Base-by-base conservation (phyloP, 129 eudicot species). In the Tagetes patula region DNA sequence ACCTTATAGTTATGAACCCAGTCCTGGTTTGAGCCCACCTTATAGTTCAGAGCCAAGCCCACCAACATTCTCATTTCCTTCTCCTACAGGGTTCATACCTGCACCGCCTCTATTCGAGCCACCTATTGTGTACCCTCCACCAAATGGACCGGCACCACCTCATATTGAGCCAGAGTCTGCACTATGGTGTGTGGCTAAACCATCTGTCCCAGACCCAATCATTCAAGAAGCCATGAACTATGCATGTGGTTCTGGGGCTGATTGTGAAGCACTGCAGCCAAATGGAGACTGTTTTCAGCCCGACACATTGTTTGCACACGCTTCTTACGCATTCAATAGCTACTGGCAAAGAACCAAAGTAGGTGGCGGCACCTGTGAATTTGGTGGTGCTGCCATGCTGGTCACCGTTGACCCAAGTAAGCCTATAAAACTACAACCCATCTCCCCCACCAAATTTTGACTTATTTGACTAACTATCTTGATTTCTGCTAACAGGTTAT, bases 341-440 rank as follows among this genome's bases (percentile, higher is more conserved):
- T 93, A 85, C 65, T 93, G 92, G 92, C 98, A 93, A 75, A 87
- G 96, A 75, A 90, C 91, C 38, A 93, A 83, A 79, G 87, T 73
- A 43, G 87, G 85, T 32, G 98, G 98, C 3, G 98, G 96, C 6
- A 86, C 81, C 5, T 94, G 98, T 76, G 84, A 79, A 30, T 94
- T 94, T 56, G 98, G 98, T 48, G 97, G 98, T 14, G 81, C 96
- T 0, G 96, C 98, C 36, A 84, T 94, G 56, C 90, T 94, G 9
- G 92, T 94, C 36, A 87, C 98, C 2, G 87, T 88, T 2, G 98
- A 94, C 80, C 98, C 98, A 60, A 94, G 98, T 94, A 72, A 86
- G 93, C 9, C 7, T 34, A n/a, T 12, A 0, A n/a, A 11, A 10
- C 12, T 12, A 31, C 41, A 40, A 36, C 38, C 38, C 4, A 11